Base-by-base conservation (phyloP, 345 rosid species). In the Capsella bursapastoris region DNA sequence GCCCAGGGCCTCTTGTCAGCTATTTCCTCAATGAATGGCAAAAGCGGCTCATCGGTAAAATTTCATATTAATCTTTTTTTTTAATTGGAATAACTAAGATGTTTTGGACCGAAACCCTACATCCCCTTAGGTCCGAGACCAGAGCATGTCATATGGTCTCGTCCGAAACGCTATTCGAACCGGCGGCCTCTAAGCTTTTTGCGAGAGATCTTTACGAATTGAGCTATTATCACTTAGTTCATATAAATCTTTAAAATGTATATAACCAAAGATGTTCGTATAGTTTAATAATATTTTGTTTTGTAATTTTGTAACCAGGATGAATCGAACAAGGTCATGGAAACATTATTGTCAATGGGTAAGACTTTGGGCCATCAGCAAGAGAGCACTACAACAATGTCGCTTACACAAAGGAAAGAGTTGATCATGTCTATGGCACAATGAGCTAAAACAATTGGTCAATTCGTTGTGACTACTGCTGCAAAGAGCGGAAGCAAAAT, bases 331-430 rank as follows among this genome's bases (percentile, higher is more conserved):
- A 44, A 34, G 1, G 56, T 68, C 22, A 28, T 58, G 8, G 13
- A 74, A 4, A 34, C 10, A 4, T n/a, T 75, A 34, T 0, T 50
- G 64, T 29, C 56, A 10, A 67, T 75, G 74, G 79, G 79, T 43
- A 60, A 43, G 25, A 75, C 74, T 6, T 52, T 75, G 14, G 22
- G 7, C 13, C 3, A 16, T 6, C 38, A 40, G 11, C 45, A 28
- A 25, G 11, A 59, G 7, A 68, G 41, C 56, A 9, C 35, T 60
- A 1, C 79, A 41, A 31, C 22, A 13, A 32, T 75, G 18, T 9
- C 68, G n/a, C 4, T 37, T 0, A 40, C 2, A 9, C 64, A 75
- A 52, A 68, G 63, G 12, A 35, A 15, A 75, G 40, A 60, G 38
- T 0, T 75, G 34, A 9, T 60, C 40, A 6, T 4, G 2, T n/a